phyloP scores from a whole-genome alignment of 2,329 filamentous ascomycete species.

The Cercospora sesami region DNA sequence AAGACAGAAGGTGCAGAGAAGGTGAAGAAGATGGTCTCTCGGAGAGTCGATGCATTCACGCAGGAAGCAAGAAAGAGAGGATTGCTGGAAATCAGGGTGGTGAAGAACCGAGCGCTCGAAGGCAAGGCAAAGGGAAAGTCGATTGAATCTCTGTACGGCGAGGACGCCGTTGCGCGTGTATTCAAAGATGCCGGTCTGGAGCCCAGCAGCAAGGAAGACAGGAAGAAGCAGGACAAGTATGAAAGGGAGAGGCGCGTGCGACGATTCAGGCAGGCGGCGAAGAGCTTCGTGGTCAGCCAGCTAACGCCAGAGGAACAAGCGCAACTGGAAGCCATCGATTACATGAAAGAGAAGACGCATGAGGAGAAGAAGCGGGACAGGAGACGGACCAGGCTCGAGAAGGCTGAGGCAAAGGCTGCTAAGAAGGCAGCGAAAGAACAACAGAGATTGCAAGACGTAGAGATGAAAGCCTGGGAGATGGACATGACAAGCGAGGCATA shows the following conservation, averaged over 20 bases:
- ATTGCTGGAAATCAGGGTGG: conserved; percentile 16
- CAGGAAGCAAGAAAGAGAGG: conserved; percentile 14
- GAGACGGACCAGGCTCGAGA: conserved; percentile 12
- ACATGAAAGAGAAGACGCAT: not conserved
- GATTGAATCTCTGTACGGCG: conserved; percentile 7
- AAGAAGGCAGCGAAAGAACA: conserved; percentile 24
- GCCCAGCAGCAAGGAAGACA: not conserved
- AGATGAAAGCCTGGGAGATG: conserved; percentile 39
- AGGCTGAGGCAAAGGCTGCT: conserved; percentile 9
- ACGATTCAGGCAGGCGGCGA: conserved; percentile 24
- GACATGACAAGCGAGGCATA: conserved; percentile 42
- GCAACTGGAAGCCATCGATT: not conserved
- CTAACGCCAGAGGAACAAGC: conserved; percentile 18
- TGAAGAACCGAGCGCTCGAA: not conserved
- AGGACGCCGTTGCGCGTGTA: conserved; percentile 9
- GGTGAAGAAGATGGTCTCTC: conserved; percentile 10
- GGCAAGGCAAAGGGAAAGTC: conserved; percentile 16
- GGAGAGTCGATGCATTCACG: conserved; percentile 11
- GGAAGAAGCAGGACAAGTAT: conserved; percentile 19
- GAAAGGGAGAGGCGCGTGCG: conserved; percentile 22
- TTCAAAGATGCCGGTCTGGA: conserved; percentile 16
- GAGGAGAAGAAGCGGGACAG: conserved; percentile 12
- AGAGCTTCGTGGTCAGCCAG: conserved; percentile 17
- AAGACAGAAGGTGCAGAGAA: conserved; percentile 11
- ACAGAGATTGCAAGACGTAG: conserved; percentile 19